A percentile compares a stretch with the other conserved stretches of the same genome.
These are phyloP conservation scores for Sequoia sempervirens DNA, from an alignment of 75 land plant species.

Conservation along the genomic window DNA sequence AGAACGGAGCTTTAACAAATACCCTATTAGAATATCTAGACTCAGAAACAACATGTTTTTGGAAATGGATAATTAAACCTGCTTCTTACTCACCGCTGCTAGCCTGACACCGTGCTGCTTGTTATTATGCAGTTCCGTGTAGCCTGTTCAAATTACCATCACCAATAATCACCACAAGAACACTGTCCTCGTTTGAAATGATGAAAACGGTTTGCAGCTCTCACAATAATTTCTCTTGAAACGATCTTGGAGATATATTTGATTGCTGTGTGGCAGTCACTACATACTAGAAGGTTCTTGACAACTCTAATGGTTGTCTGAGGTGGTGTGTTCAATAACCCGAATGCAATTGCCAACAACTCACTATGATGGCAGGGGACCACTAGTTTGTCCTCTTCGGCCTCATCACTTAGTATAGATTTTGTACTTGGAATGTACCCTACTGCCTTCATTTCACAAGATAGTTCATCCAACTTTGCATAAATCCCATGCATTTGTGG, in stretches of 20 bases:
- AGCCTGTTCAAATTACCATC: background rate
- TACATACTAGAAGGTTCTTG: no score
- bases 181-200: background rate
- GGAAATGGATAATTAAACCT: background rate
- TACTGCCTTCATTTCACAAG: background rate
- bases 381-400: background rate
- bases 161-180: slow-evolving; percentile 4
- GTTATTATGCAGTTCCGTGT: background rate
- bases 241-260: no score
- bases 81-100: no score
- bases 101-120: background rate
- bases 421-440: background rate
- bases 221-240: background rate
- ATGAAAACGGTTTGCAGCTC: background rate
- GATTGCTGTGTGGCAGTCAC: no score
- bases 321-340: background rate
- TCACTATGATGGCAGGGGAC: background rate
- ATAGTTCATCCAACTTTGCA: background rate
- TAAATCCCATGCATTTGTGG: background rate
- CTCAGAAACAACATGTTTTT: background rate
- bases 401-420: background rate
- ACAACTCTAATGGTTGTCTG: no score
- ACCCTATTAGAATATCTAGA: no score
- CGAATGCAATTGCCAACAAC: background rate
- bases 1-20: no score